Conservation (phyloP, 108 stramenopile species). For the Cyclostephanos invisitatus region DNA sequence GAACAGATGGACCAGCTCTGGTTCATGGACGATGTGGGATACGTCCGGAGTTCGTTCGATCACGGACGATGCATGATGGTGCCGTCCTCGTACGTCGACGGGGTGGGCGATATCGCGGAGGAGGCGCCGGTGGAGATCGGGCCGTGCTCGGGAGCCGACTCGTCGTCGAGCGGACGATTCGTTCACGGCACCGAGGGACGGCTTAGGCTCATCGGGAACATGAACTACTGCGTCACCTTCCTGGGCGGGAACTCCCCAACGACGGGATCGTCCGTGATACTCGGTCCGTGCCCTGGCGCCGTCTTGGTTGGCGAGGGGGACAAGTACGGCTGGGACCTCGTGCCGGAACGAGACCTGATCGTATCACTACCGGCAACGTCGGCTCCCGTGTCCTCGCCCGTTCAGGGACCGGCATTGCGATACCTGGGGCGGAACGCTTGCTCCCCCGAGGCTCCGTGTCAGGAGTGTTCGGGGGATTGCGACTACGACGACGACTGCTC, state of each 20-base stretch:
- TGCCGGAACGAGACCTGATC: conserved; percentile 19
- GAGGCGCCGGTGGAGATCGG: conserved; percentile 42
- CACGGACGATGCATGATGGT: conserved; percentile 39
- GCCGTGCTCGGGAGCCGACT: conserved; percentile 25
- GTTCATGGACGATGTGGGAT: conserved; percentile 37
- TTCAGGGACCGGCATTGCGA: conserved; percentile 19
- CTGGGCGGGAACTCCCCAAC: conserved; percentile 20
- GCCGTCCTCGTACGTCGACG: conserved; percentile 7
- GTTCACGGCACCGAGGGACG: conserved; percentile 10
- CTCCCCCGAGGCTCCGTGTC: conserved; percentile 16
- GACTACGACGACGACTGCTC: conserved; percentile 43
- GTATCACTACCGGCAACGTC: background rate
- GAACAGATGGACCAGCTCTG: conserved; percentile 54
- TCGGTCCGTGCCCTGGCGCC: conserved; percentile 4
- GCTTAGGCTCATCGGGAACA: conserved; percentile 30
- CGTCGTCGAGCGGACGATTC: conserved; percentile 23
- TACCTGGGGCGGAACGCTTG: conserved; percentile 19
- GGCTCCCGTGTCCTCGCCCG: background rate
- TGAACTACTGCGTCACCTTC: conserved; percentile 38
- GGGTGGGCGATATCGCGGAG: background rate
- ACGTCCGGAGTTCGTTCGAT: conserved; percentile 36
- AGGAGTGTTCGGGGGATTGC: conserved; percentile 48
- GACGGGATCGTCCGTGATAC: conserved; percentile 36
- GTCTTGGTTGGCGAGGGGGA: conserved; percentile 7
- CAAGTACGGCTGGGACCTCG: conserved; percentile 46